Conservation (phyloP, 495 filamentous ascomycete species). For the Xylaria palmicola region DNA sequence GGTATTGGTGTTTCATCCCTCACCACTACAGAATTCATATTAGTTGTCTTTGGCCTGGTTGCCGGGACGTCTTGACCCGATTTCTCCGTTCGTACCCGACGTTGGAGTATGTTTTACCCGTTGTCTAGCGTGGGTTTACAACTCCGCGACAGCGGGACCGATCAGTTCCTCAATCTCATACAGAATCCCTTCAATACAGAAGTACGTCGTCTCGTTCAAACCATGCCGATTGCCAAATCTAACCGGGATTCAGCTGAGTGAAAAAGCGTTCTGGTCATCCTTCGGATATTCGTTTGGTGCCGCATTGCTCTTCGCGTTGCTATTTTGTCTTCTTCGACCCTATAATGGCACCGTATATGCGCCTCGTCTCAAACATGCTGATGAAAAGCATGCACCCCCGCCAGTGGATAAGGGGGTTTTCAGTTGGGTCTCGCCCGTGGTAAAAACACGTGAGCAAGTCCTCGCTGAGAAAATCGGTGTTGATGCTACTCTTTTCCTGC, state of each 20-base stretch:
- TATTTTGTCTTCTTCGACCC: conserved; percentile 75
- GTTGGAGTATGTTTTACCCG: not conserved
- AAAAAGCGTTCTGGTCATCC: conserved; percentile 65
- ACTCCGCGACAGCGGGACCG: not conserved
- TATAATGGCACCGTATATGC: conserved; percentile 78
- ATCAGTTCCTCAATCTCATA: conserved; percentile 40
- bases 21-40: not conserved
- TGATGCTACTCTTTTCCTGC: conserved; percentile 74
- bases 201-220: conserved; percentile 21
- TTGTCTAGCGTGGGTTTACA: not conserved
- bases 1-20: no score
- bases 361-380: conserved; percentile 74
- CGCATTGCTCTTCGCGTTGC: conserved; percentile 55
- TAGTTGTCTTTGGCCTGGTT: not conserved
- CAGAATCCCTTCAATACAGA: conserved; percentile 43
- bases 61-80: not conserved
- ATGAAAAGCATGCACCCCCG: conserved; percentile 74
- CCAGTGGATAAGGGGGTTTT: conserved; percentile 70
- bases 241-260: conserved; percentile 19
- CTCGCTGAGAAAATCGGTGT: conserved; percentile 70
- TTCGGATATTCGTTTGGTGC: conserved; percentile 62
- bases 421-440: conserved; percentile 68
- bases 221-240: not conserved
- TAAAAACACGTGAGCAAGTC: conserved; percentile 63
- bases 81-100: not conserved